Evolutionary conservation across 2,329 filamentous ascomycete species (phyloP).

Genomic region (Didymellaceae sp.): DNA sequence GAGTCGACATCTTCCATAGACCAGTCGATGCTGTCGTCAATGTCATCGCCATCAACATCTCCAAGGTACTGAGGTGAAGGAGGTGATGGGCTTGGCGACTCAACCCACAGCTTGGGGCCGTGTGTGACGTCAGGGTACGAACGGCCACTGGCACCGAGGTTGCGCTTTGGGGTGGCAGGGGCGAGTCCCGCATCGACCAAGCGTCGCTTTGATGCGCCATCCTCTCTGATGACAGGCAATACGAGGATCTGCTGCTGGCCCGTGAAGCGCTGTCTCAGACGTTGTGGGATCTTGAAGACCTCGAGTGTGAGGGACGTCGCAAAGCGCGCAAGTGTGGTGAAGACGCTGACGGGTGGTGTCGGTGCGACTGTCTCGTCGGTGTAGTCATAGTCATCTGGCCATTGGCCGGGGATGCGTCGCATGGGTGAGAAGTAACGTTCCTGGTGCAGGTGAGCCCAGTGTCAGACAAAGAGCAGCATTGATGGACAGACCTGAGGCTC

Average conservation of each 20-base stretch:
- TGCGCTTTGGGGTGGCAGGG: constrained; percentile 20
- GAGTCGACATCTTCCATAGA: constrained; percentile 25
- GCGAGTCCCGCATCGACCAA: constrained; percentile 34
- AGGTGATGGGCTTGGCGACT: not conserved
- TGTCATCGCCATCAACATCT: constrained; percentile 1
- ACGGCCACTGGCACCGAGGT: not conserved
- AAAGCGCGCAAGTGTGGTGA: constrained; percentile 25
- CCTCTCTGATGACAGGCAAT: constrained; percentile 24
- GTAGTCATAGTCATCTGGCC: constrained; percentile 15
- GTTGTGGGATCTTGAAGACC: constrained; percentile 21
- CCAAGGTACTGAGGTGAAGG: not conserved
- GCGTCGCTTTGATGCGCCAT: constrained; percentile 40
- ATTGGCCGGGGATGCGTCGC: constrained; percentile 23
- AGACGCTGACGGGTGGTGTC: constrained; percentile 1
- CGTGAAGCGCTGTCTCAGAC: constrained; percentile 19
- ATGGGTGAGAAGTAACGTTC: constrained; percentile 1
- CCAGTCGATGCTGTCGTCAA: constrained; percentile 23
- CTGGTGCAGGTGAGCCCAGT: constrained; percentile 26
- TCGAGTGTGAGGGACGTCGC: constrained; percentile 17
- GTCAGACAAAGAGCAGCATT: constrained; percentile 10
- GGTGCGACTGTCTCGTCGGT: not conserved
- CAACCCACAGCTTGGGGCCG: not conserved
- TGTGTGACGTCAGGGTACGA: not conserved
- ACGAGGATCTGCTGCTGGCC: constrained; percentile 29
- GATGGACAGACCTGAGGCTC: constrained; percentile 29